A percentile compares a stretch with the other conserved stretches of the same genome.
Conservation (phyloP, 768 basidiomycete genomes). For the Rhodosporidiobolus odoratus region DNA sequence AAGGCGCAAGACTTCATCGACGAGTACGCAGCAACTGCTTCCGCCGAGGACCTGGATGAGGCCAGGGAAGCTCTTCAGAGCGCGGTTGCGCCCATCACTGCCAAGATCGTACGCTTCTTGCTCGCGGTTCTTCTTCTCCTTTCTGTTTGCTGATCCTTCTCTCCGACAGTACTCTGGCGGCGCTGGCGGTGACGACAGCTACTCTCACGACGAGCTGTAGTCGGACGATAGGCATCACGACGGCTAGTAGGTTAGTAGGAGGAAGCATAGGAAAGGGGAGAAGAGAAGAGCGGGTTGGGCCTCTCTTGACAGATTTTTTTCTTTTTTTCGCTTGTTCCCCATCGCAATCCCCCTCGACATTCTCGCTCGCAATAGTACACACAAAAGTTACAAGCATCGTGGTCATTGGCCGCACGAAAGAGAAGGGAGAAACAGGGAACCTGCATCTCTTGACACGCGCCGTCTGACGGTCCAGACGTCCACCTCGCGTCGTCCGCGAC, state of each 20-base stretch:
- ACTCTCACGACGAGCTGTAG: conserved; percentile 58
- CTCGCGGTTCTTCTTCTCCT: not conserved
- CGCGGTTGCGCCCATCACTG: conserved; percentile 75
- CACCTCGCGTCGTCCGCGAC: not conserved
- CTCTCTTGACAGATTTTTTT: not conserved
- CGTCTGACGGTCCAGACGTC: too few relatives aligned
- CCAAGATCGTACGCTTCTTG: conserved; percentile 52
- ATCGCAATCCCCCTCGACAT: not conserved
- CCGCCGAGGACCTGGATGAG: conserved; percentile 85
- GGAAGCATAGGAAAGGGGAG: not conserved
- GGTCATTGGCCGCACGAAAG: not conserved
- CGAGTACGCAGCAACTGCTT: conserved; percentile 66
- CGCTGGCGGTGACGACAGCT: conserved; percentile 52
- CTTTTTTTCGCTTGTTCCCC: not conserved
- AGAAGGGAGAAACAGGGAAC: not conserved
- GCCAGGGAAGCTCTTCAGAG: conserved; percentile 61
- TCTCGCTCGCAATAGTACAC: not conserved
- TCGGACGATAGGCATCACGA: not conserved
- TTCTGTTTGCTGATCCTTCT: not conserved
- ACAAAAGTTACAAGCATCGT: not conserved
- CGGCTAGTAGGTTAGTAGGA: not conserved
- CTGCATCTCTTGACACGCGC: too few relatives aligned
- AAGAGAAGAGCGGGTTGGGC: not conserved
- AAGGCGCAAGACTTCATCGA: conserved; percentile 91
- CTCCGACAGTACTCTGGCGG: conserved; percentile 42